These are phyloP conservation scores for Wickerhamiella infanticola DNA, from an alignment of 1,139 yeast genomes.

Conservation along the genomic window DNA sequence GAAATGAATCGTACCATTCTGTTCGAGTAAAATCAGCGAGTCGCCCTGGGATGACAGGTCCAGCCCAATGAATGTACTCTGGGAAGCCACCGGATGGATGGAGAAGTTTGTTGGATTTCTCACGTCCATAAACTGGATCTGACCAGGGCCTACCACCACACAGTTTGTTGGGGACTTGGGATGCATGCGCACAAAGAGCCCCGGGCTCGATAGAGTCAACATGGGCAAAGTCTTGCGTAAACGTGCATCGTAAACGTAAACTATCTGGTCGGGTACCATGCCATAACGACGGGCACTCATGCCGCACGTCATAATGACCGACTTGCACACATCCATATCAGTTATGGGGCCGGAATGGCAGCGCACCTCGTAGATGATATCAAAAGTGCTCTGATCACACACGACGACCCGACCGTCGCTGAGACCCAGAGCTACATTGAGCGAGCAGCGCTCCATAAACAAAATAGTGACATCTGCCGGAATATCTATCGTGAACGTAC, in stretches of 20 bases:
- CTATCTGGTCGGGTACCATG: conserved; percentile 58
- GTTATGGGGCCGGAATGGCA: conserved; percentile 68
- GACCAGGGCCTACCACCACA: conserved; percentile 67
- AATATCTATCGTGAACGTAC: conserved; percentile 16
- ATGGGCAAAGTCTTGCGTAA: conserved; percentile 65
- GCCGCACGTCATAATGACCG: conserved; percentile 72
- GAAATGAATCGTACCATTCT: conserved; percentile 47
- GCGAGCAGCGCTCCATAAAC: conserved; percentile 12
- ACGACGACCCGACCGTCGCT: conserved; percentile 52
- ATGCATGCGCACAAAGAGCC: conserved; percentile 68
- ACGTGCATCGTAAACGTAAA: conserved; percentile 67
- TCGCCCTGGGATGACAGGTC: conserved; percentile 74
- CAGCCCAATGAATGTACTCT: conserved; percentile 37
- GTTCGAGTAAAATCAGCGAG: conserved; percentile 53
- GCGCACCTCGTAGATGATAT: conserved; percentile 37
- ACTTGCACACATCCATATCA: conserved; percentile 64
- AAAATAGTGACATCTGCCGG: conserved; percentile 9
- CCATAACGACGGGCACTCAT: conserved; percentile 43
- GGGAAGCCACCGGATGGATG: conserved; percentile 21
- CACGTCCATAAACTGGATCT: conserved; percentile 70
- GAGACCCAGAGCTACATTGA: conserved; percentile 45
- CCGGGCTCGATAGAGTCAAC: conserved; percentile 80
- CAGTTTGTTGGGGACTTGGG: conserved; percentile 75
- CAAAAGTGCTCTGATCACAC: conserved; percentile 16
- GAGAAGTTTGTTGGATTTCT: conserved; percentile 56